Conservation (phyloP, 148 eudicot species). For the Salicornia ramosissima region DNA sequence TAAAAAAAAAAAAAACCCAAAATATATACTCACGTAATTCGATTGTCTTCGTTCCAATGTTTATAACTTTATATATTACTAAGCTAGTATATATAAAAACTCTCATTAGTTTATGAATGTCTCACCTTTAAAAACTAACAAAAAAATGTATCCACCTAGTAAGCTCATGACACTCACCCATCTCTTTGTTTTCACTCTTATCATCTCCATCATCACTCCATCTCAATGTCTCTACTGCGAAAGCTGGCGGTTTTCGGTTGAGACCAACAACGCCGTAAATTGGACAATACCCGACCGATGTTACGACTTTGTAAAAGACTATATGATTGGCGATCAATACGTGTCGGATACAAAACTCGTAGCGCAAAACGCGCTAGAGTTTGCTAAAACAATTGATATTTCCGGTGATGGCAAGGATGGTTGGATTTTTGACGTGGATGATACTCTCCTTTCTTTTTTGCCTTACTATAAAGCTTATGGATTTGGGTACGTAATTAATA, state of each 20-base stretch:
- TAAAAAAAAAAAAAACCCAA: no score
- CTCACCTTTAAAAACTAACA: no score
- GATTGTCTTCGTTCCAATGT: no score
- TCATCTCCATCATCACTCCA: no score
- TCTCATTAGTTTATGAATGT: no score
- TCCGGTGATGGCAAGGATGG: constrained; percentile 50
- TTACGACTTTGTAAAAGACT: constrained; percentile 37
- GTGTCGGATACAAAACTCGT: constrained; percentile 46
- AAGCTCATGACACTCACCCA: no score
- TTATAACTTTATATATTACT: no score
- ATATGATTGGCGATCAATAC: constrained; percentile 50
- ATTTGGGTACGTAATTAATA: constrained; percentile 45
- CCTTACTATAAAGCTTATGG: constrained; percentile 54
- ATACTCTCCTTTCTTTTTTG: constrained; percentile 59
- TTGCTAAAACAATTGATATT: constrained; percentile 37
- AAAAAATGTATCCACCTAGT: no score
- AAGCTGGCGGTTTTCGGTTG: constrained; percentile 73
- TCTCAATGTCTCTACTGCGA: constrained; percentile 44
- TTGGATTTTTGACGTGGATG: constrained; percentile 84
- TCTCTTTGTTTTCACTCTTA: no score
- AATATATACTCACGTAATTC: no score
- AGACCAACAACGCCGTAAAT: constrained; percentile 54
- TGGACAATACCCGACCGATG: constrained; percentile 61
- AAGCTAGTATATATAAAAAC: no score
- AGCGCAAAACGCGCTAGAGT: constrained; percentile 37